Evolutionary conservation across 78 protist species (phyloP), one percentile per base, ranked within the genome.

Genomic region (Cyanophora paradoxa): DNA sequence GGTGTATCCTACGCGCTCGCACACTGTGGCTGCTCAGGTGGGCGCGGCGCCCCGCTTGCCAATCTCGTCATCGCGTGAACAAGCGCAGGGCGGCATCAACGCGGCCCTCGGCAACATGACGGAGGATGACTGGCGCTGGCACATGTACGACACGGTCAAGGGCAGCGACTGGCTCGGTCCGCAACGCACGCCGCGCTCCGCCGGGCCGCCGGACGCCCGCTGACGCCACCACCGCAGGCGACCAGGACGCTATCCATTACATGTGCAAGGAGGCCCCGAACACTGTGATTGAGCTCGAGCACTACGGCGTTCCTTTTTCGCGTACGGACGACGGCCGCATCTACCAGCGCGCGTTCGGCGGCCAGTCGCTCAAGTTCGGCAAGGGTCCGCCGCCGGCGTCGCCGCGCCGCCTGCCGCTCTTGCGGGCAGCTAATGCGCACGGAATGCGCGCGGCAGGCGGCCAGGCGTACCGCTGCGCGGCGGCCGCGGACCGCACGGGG

Each of bases 401-500:
- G n/a, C n/a, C n/a, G n/a, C n/a, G n/a, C n/a, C n/a, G n/a, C n/a
- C n/a, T n/a, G n/a, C n/a, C n/a, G 77, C 30, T 58, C 64, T 11
- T 79, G 78, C 77, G 44, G 73, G 31, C 74, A 28, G 33, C 28
- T 28, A 58, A 54, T 73, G 68, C 62, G 65, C 77, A 52, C 52
- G 52, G 52, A 44, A 13, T 44, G 13, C 52, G 52, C 52, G 10
- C 13, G n/a, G 52, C 52, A 44, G 52, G 74, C 11, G 89, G 92
- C 0, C 94, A 85, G 42, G 96, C 99, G 22, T 72, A 81, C 44
- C 93, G 99, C 28, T 88, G 95, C 79, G 88, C 93, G n/a, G 90
- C 93, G 22, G 97, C 92, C 19, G 97, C 99, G 4, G 99, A 97
- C 84, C 91, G 99, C n/a, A 97, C 99, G 7, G 99, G 99, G 16